Evolutionary conservation across 202 grass and related monocot species (phyloP).

Genomic region (Alloteropsis angusta): DNA sequence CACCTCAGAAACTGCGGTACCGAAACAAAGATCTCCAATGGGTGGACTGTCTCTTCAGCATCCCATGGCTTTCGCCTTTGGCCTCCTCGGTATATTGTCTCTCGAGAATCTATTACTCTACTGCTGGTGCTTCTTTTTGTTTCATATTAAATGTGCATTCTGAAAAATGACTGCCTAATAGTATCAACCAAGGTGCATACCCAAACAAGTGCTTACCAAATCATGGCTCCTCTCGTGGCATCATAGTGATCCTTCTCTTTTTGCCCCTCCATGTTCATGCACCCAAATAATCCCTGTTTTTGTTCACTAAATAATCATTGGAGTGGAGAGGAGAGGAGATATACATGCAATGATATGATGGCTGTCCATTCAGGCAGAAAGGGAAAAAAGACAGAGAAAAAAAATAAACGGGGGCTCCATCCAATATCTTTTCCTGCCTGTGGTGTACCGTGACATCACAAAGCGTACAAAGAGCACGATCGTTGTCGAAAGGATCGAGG

Average conservation of each 20-base stretch:
- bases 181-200: background rate
- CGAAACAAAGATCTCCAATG: slow-evolving; percentile 22
- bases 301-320: background rate
- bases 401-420: background rate
- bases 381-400: background rate
- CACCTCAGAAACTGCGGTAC: background rate
- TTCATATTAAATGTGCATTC: background rate
- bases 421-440: background rate
- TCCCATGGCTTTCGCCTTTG: slow-evolving; percentile 70
- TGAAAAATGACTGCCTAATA: background rate
- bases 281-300: background rate
- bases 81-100: slow-evolving; percentile 53
- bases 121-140: background rate
- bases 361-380: background rate
- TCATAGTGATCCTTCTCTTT: background rate
- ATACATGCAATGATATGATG: background rate
- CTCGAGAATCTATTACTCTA: background rate
- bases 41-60: slow-evolving; percentile 59
- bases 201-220: background rate
- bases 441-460: slow-evolving; percentile 1
- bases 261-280: background rate
- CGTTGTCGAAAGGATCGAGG: background rate
- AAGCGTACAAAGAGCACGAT: background rate
- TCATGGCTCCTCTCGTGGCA: background rate
- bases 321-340: background rate